These are phyloP conservation scores for Pleomassaria siparia DNA, from an alignment of 2,329 filamentous ascomycete species.

Conservation along the genomic window DNA sequence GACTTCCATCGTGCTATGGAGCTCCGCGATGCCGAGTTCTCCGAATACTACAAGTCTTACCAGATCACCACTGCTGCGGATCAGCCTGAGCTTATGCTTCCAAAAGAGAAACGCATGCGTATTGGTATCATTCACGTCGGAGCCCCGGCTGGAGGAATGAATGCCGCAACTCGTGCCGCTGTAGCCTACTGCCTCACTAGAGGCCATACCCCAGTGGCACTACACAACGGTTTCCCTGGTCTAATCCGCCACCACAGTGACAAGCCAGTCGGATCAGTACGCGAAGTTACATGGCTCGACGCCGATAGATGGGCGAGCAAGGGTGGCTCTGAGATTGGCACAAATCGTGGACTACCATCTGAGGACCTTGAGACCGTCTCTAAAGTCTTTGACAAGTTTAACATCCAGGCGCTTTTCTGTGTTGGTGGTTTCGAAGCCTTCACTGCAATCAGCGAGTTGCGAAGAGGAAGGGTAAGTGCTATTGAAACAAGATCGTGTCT, in stretches of 20 bases:
- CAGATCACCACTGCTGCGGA: conserved; percentile 85
- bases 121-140: conserved; percentile 97
- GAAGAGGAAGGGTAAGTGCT: conserved; percentile 58
- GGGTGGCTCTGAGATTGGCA: conserved; percentile 96
- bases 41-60: conserved; percentile 88
- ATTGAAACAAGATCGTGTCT: neutral
- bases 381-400: conserved; percentile 78
- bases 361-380: conserved; percentile 86
- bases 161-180: conserved; percentile 88
- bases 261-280: conserved; percentile 77
- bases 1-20: conserved; percentile 87
- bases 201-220: conserved; percentile 89
- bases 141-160: conserved; percentile 96
- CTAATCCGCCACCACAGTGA: conserved; percentile 89
- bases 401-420: conserved; percentile 88
- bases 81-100: conserved; percentile 67
- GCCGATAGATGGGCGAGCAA: conserved; percentile 94
- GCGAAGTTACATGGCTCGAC: conserved; percentile 87
- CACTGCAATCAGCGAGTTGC: conserved; percentile 84
- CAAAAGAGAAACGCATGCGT: conserved; percentile 78
- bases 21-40: conserved; percentile 88
- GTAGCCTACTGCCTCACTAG: conserved; percentile 90
- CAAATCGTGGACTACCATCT: conserved; percentile 87
- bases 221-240: conserved; percentile 96
- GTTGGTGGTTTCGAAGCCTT: conserved; percentile 97